Percentiles rank a stretch among this genome's conserved stretches.
These are phyloP conservation scores for Cichorium intybus DNA, from an alignment of 140 eudicot species.

Conservation along the genomic window DNA sequence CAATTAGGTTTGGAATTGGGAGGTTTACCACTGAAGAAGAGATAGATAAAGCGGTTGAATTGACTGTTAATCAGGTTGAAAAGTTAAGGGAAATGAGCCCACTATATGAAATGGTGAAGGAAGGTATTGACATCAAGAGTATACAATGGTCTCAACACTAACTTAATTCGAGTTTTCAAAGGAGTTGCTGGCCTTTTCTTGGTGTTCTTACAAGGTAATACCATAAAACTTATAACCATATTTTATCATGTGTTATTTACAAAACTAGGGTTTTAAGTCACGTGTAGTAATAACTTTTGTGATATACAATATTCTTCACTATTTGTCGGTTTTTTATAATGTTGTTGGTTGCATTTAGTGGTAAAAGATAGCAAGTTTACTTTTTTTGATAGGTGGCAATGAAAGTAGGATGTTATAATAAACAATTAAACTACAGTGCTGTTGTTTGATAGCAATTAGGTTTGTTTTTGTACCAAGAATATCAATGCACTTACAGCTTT, in stretches of 20 bases:
- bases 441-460: too few species aligned
- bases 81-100: conserved; percentile 98
- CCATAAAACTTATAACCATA: conserved; percentile 5
- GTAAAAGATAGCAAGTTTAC: too few species aligned
- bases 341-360: too few species aligned
- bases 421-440: too few species aligned
- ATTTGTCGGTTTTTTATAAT: too few species aligned
- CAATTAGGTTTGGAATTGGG: conserved; percentile 97
- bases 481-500: too few species aligned
- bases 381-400: too few species aligned
- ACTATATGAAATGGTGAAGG: conserved; percentile 90
- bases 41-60: conserved; percentile 81
- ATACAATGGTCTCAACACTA: conserved; percentile 95
- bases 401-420: too few species aligned
- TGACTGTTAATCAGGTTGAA: conserved; percentile 83
- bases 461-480: too few species aligned
- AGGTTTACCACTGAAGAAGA: conserved; percentile 96
- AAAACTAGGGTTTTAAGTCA: too few species aligned
- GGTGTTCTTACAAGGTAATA: conserved; percentile 25
- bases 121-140: conserved; percentile 91
- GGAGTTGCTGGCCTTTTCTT: background rate
- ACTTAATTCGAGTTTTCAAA: background rate
- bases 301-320: too few species aligned
- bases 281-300: too few species aligned
- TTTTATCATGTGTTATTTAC: background rate